These are phyloP conservation scores for Penicillium sp. DNA, from an alignment of 2,329 filamentous ascomycete species.

Conservation along the genomic window DNA sequence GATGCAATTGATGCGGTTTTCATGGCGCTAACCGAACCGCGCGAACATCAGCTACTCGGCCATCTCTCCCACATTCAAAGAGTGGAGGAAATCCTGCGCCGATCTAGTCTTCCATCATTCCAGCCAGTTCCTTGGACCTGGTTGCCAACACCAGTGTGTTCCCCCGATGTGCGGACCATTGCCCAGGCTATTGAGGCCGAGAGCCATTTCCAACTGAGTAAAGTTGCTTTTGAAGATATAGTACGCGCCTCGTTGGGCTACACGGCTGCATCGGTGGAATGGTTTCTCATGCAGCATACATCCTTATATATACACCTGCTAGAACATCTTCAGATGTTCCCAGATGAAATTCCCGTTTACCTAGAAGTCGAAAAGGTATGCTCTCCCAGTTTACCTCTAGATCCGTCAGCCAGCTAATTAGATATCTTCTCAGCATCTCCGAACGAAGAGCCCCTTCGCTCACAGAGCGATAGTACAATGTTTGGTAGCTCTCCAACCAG, in stretches of 20 bases:
- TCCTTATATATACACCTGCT: slow-evolving; percentile 39
- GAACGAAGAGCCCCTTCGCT: slow-evolving; percentile 42
- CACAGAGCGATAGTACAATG: slow-evolving; percentile 39
- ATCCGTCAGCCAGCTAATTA: no score
- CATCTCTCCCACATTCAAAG: slow-evolving; percentile 42
- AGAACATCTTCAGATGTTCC: slow-evolving; percentile 36
- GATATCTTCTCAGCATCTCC: slow-evolving; percentile 36
- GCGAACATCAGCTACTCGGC: slow-evolving; percentile 30
- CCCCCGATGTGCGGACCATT: slow-evolving; percentile 29
- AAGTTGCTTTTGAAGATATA: slow-evolving; percentile 45
- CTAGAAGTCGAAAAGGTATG: slow-evolving; percentile 43
- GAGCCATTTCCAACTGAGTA: slow-evolving; percentile 45
- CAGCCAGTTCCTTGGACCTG: slow-evolving; percentile 40
- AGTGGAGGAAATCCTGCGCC: slow-evolving; percentile 44
- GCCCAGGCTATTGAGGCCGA: slow-evolving; percentile 42
- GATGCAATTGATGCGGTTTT: slow-evolving; percentile 40
- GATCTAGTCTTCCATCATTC: slow-evolving; percentile 31
- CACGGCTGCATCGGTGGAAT: slow-evolving; percentile 37
- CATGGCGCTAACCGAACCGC: slow-evolving; percentile 30
- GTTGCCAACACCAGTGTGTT: slow-evolving; percentile 34
- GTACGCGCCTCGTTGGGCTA: slow-evolving; percentile 46
- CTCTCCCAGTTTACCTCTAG: background rate
- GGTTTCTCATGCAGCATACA: slow-evolving; percentile 45
- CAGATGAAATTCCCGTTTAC: slow-evolving; percentile 38
- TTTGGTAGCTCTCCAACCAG: slow-evolving; percentile 30